phyloP scores from a whole-genome alignment of 257 asterid genomes.

The Voacanga thouarsii region DNA sequence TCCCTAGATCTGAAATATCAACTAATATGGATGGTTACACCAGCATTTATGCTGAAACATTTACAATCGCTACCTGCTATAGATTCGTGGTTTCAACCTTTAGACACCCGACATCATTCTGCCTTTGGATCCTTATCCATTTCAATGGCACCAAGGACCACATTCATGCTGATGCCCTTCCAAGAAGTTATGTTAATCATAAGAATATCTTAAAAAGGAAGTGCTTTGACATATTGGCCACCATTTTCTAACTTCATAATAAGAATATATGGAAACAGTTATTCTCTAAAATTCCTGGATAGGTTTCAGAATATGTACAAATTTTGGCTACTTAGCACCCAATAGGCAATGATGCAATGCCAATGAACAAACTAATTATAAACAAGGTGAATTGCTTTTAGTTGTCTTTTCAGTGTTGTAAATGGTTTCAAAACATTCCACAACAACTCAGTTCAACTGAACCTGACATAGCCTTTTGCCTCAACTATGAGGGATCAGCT shows the following conservation, averaged over 20 bases:
- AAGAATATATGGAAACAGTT: neutral
- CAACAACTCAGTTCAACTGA: neutral
- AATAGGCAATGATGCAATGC: neutral
- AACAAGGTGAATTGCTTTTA: neutral
- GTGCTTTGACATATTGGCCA: neutral
- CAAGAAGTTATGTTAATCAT: neutral
- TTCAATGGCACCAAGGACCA: neutral
- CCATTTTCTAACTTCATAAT: neutral
- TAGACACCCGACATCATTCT: neutral
- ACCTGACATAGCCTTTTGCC: neutral
- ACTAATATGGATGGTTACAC: neutral
- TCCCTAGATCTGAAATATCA: neutral
- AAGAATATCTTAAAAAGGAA: neutral
- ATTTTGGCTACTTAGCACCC: neutral
- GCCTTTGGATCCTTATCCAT: neutral
- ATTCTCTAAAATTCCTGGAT: neutral
- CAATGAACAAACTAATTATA: neutral
- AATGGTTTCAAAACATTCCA: neutral
- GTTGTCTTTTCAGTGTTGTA: neutral
- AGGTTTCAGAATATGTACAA: neutral
- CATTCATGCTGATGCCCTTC: neutral
- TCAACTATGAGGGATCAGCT: neutral
- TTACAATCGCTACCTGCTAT: neutral
- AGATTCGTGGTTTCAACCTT: neutral
- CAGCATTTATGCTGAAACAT: neutral